Conservation (phyloP, 2,329 filamentous ascomycete genomes). For the Elsinoe arachidis region DNA sequence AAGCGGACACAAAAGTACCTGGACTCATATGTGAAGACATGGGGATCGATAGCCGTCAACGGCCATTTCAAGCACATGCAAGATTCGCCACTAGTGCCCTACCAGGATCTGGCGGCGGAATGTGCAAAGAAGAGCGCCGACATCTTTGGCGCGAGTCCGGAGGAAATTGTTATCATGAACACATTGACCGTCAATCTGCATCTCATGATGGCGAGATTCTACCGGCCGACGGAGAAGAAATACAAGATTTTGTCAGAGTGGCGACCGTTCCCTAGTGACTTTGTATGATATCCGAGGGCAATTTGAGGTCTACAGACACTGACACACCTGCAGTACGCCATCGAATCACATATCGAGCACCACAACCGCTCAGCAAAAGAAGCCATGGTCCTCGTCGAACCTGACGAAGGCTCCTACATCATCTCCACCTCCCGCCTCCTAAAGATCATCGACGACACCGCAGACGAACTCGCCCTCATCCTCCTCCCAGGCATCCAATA, state of each 20-base stretch:
- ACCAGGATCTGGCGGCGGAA: slow-evolving; percentile 70
- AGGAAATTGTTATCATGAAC: slow-evolving; percentile 85
- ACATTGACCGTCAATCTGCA: slow-evolving; percentile 76
- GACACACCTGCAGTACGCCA: slow-evolving; percentile 55
- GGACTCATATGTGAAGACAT: slow-evolving; percentile 66
- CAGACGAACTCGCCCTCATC: slow-evolving; percentile 62
- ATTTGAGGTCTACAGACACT: not conserved
- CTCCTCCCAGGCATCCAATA: slow-evolving; percentile 84
- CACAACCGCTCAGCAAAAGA: slow-evolving; percentile 58
- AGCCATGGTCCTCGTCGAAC: slow-evolving; percentile 65
- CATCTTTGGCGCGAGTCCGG: slow-evolving; percentile 62
- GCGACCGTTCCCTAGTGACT: slow-evolving; percentile 80
- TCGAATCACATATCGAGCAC: slow-evolving; percentile 69
- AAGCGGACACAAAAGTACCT: slow-evolving; percentile 58
- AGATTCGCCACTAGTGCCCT: slow-evolving; percentile 60
- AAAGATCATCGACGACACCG: slow-evolving; percentile 64
- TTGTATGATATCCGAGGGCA: slow-evolving; percentile 12
- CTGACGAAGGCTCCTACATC: slow-evolving; percentile 43
- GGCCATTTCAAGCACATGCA: slow-evolving; percentile 68
- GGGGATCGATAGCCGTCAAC: slow-evolving; percentile 74
- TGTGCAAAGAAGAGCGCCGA: slow-evolving; percentile 61
- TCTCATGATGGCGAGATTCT: slow-evolving; percentile 76
- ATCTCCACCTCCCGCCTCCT: slow-evolving; percentile 65
- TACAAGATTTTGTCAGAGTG: slow-evolving; percentile 84
- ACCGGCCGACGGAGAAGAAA: slow-evolving; percentile 54